Base-by-base conservation (phyloP, 2,329 filamentous ascomycete genomes). In the Nemania sp. region DNA sequence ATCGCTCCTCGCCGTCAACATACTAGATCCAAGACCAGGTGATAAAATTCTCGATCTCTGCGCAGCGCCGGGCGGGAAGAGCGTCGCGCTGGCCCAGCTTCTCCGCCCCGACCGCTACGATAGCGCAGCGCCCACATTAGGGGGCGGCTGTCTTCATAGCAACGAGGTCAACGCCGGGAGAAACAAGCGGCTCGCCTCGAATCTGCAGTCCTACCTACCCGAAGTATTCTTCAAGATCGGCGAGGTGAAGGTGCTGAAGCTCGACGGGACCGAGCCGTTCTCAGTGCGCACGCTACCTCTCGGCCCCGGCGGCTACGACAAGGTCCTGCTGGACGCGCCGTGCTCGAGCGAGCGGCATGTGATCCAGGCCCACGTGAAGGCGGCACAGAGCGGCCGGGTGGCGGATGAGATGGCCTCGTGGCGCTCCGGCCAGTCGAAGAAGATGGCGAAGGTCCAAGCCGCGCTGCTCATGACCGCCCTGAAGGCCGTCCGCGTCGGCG, bases 311-410 rank as follows among this genome's bases (percentile, higher is more conserved):
- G 71, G 72, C 9, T 79, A 77, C 60, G 77, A 78, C 57, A 76
- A 74, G 51, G 74, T 78, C 0, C 69, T 78, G 2, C 68, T 78
- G 5, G 76, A 79, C 57, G 76, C 76, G 3, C 76, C 77, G 13
- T 78, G 76, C 60, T 78, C 75, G 4, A 75, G 73, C 34, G 75
- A 78, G 60, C 69, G 77, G 13, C 75, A 78, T 51, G 71, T 78
- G 32, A 70, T 78, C 25, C 75, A 76, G 49, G 72, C 73, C 10
- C 71, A 74, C 39, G 63, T 63, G 17, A 71, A 69, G 47, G 74
- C 74, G 2, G 65, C 59, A 34, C 66, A 67, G 5, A 62, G 66
- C 49, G 73, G 74, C n/a, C 63, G 69, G 25, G 65, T 68, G 1
- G 71, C 73, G 1, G 71, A 75, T 12, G 76, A 77, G 65, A 74